Conservation (phyloP, 1,284 basidiomycete species). For the Violaceomyces palustris region DNA sequence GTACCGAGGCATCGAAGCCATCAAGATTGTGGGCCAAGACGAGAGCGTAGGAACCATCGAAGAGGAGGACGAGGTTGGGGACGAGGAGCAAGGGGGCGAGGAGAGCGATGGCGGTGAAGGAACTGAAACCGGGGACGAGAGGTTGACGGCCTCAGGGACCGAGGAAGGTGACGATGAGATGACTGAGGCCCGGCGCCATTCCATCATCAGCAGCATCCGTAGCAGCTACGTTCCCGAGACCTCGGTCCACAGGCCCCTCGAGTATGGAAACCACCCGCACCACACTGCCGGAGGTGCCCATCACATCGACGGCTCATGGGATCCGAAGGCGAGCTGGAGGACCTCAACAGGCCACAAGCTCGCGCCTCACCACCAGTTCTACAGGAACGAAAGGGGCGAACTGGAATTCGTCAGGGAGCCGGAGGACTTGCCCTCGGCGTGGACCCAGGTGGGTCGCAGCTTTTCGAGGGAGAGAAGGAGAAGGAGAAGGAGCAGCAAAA, state of each 20-base stretch:
- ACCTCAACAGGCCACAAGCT: slow-evolving; percentile 34
- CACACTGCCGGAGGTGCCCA: slow-evolving; percentile 9
- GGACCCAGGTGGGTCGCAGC: no score
- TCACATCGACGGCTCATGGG: slow-evolving; percentile 23
- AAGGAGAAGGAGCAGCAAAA: no score
- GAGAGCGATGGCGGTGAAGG: not conserved
- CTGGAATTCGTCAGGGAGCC: slow-evolving; percentile 17
- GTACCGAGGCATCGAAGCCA: slow-evolving; percentile 22
- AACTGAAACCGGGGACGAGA: no score
- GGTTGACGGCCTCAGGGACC: slow-evolving; percentile 3
- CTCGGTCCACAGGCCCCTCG: not conserved
- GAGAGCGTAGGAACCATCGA: slow-evolving; percentile 2
- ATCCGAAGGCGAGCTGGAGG: slow-evolving; percentile 27
- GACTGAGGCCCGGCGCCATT: slow-evolving; percentile 12
- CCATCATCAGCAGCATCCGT: slow-evolving; percentile 17
- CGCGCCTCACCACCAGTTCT: slow-evolving; percentile 25
- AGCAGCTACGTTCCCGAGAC: slow-evolving; percentile 8
- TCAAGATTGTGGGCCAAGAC: slow-evolving; percentile 27
- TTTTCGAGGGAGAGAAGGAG: no score
- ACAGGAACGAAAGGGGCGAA: slow-evolving; percentile 17
- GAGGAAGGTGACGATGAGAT: slow-evolving; percentile 20
- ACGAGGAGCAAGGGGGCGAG: not conserved
- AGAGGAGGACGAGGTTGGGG: slow-evolving; percentile 4
- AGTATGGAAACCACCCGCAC: slow-evolving; percentile 3
- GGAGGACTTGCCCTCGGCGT: no score